Conservation (phyloP, 2,329 filamentous ascomycete genomes). For the Verticillium klebahnii region DNA sequence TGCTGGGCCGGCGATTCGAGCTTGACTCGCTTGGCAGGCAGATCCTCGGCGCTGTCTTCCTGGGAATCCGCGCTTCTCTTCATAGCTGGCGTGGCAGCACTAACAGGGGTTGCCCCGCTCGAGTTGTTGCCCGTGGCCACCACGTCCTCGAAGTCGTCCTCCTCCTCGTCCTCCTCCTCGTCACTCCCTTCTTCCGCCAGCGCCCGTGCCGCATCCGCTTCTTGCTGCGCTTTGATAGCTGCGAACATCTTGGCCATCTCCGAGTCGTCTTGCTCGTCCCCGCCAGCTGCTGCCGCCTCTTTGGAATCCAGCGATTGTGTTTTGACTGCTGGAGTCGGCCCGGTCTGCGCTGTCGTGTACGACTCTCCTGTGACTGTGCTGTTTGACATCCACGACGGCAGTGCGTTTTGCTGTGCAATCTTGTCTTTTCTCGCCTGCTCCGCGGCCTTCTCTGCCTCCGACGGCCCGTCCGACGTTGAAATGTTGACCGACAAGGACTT, state of each 20-base stretch:
- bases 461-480: conserved; percentile 59
- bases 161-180: conserved; percentile 32
- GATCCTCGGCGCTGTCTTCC: conserved; percentile 31
- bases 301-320: conserved; percentile 44
- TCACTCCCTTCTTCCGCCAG: conserved; percentile 20
- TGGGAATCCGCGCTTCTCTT: conserved; percentile 28
- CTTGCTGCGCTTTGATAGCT: conserved; percentile 58
- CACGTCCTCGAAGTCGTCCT: conserved; percentile 46
- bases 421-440: conserved; percentile 62
- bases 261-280: conserved; percentile 48
- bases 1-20: conserved; percentile 39
- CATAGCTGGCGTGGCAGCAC: conserved; percentile 18
- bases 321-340: conserved; percentile 22
- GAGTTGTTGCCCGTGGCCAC: conserved; percentile 30
- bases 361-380: conserved; percentile 63
- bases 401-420: conserved; percentile 61
- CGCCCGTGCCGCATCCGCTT: conserved; percentile 32
- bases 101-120: conserved; percentile 24
- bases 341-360: conserved; percentile 40
- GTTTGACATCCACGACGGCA: conserved; percentile 68
- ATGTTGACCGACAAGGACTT: conserved; percentile 68
- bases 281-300: conserved; percentile 32
- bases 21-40: conserved; percentile 56
- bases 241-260: conserved; percentile 65
- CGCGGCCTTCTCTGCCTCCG: conserved; percentile 61